A percentile compares a stretch with the other conserved stretches of the same genome.
Evolutionary conservation across 768 basidiomycete species (phyloP).

Genomic region (Suillus bovinus): DNA sequence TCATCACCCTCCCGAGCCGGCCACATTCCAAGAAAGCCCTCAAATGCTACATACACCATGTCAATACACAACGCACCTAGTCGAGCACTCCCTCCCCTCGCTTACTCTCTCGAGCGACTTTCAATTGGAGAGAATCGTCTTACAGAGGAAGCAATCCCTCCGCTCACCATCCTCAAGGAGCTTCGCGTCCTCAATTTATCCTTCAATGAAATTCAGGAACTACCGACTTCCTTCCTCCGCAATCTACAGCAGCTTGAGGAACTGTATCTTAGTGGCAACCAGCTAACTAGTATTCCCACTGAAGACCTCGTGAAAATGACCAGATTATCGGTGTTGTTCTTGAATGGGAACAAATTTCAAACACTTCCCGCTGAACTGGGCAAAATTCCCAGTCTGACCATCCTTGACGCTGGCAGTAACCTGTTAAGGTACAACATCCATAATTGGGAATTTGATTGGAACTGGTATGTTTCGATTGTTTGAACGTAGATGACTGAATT

Average conservation of each 20-base stretch:
- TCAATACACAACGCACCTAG: constrained; percentile 25
- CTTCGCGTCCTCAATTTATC: constrained; percentile 86
- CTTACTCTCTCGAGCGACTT: constrained; percentile 70
- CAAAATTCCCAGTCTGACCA: constrained; percentile 73
- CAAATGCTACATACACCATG: constrained; percentile 28
- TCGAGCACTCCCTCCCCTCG: constrained; percentile 55
- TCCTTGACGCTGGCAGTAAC: constrained; percentile 94
- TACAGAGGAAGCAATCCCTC: constrained; percentile 74
- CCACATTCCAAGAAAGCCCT: constrained; percentile 31
- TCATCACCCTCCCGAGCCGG: constrained; percentile 16
- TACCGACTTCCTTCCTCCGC: constrained; percentile 76
- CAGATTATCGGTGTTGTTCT: constrained; percentile 70
- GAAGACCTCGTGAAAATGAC: constrained; percentile 81
- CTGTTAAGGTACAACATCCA: constrained; percentile 94
- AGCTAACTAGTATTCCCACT: constrained; percentile 83
- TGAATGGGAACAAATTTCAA: constrained; percentile 94
- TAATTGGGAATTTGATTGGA: constrained; percentile 99
- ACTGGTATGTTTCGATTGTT: constrained; percentile 63
- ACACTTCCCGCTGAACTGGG: constrained; percentile 90
- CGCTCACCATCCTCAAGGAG: constrained; percentile 73
- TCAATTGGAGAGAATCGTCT: constrained; percentile 91
- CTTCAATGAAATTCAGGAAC: constrained; percentile 92
- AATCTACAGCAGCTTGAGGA: constrained; percentile 74
- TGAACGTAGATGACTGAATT: constrained; percentile 4
- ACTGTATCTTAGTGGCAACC: constrained; percentile 95